Evolutionary conservation across 805 yeast species (phyloP), one percentile per base, ranked within the genome.

Genomic region (Wickerhamiella shivajii): DNA sequence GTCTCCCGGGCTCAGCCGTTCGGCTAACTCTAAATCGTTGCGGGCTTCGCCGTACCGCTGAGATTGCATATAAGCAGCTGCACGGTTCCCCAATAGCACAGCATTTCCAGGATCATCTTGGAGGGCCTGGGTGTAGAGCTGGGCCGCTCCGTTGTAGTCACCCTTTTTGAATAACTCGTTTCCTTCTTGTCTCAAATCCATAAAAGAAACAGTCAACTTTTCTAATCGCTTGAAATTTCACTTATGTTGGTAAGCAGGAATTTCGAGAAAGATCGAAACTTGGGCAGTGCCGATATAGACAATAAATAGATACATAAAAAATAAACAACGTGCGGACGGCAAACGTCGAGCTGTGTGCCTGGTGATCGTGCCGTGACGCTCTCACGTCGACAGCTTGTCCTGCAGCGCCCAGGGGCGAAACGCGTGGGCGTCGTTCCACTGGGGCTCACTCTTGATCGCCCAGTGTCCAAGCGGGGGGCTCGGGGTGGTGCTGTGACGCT

Each of bases 51-150:
- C 44, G 36, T 49, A 56, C 36, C 50, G 43, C 13, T 43, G 42
- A 11, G 44, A 42, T 33, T 58, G 61, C 52, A 56, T 47, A 28
- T 44, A 42, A 3, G 66, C 63, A 47, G 60, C 57, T 10, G 53
- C 39, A 21, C 66, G 43, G 44, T 60, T 60, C 9, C 63, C 61
- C 24, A 49, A 50, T 35, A 55, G 52, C 7, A 50, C 45, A 3
- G 61, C 49, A 34, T 50, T 52, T 19, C 37, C 37, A n/a, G 60
- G 57, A 29, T 52, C 63, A n/a, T 43, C 36, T 21, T 45, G 45
- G 8, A 61, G 37, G 10, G 65, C 66, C 41, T 46, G 46, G 3
- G 57, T 27, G 42, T 58, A 57, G 20, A 42, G 41, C 7, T 41
- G 45, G 6, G 46, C 40, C 7, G 62, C 61, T 5, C 35, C 47